A percentile compares a stretch with the other conserved stretches of the same genome.
phyloP scores from a whole-genome alignment of 768 basidiomycete genomes.

The Mycena albidolilacea region DNA sequence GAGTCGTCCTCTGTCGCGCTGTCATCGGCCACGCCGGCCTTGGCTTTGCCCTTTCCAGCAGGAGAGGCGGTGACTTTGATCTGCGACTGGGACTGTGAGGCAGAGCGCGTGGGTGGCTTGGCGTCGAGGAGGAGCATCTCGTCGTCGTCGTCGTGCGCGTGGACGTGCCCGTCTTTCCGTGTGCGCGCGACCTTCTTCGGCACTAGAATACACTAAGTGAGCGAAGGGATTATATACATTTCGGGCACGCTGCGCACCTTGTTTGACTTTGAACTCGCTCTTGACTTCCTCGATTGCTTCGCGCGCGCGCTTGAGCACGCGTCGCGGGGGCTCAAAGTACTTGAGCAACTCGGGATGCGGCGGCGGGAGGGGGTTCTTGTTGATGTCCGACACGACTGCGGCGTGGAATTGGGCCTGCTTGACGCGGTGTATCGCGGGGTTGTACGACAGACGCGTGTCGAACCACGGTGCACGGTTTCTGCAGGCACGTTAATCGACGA shows the following conservation, averaged over 20 bases:
- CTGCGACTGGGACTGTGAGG: constrained; percentile 38
- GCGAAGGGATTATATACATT: not conserved
- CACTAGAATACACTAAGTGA: constrained; percentile 53
- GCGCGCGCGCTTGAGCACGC: constrained; percentile 73
- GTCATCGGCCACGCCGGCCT: constrained; percentile 49
- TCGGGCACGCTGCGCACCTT: constrained; percentile 61
- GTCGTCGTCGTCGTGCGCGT: constrained; percentile 75
- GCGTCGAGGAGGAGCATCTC: constrained; percentile 71
- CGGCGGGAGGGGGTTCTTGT: constrained; percentile 81
- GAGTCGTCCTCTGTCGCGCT: constrained; percentile 73
- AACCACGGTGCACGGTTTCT: constrained; percentile 84
- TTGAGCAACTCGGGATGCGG: constrained; percentile 89
- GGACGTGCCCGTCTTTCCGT: constrained; percentile 75
- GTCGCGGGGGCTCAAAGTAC: constrained; percentile 85
- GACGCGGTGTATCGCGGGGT: constrained; percentile 90
- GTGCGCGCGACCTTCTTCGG: constrained; percentile 72
- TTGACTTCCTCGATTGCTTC: constrained; percentile 74
- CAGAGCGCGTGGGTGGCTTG: constrained; percentile 38
- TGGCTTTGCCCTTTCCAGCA: constrained; percentile 48
- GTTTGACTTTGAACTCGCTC: constrained; percentile 80
- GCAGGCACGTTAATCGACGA: constrained; percentile 6
- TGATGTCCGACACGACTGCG: constrained; percentile 83
- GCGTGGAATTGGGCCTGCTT: constrained; percentile 96
- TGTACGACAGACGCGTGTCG: constrained; percentile 82
- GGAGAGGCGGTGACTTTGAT: constrained; percentile 35